Evolutionary conservation across 176 grass and related monocot genomes (phyloP), one percentile per base, ranked within the genome.

Genomic region (Oryza australiensis): DNA sequence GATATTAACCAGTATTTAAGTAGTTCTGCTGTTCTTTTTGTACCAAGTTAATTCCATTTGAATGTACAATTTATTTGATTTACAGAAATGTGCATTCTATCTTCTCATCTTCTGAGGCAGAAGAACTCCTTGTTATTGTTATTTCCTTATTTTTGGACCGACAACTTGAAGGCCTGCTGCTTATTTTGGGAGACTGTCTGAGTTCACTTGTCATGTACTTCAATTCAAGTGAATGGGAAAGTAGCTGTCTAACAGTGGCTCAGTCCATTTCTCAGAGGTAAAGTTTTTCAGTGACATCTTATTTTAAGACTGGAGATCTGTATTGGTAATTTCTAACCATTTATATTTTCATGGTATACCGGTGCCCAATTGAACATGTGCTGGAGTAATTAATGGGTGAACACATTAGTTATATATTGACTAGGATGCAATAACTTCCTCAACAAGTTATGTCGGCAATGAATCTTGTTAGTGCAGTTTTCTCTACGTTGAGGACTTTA

Each of bases 61-160:
- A 63, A 20, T 40, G 16, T 26, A 77, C 29, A 45, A 65, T 37
- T 85, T 79, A 7, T 87, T 86, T 83, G 57, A 86, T 70, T 63
- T 83, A 41, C 90, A 98, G 95, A 85, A 93, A 89, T 76, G 63
- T 77, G 33, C 23, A 28, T 30, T 60, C 86, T 45, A 69, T 95
- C 63, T 98, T 98, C 77, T 95, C 88, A 57, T 37, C 66, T 46
- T 87, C 66, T 38, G 95, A 98, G 88, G 87, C 81, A 41, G 85
- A 91, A 90, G 92, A 98, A 51, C 68, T 95, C 26, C 90, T 98
- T 81, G 62, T 51, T 74, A 87, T 91, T 83, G 46, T 90, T 74
- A 87, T 95, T 86, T 91, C 78, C 38, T 80, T 95, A 30, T 73
- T 89, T 84, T 91, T 95, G 80, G 92, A 95, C 40, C 90, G 85